Evolutionary conservation across 768 basidiomycete species (phyloP).

Genomic region (Naematelia aurantialba): DNA sequence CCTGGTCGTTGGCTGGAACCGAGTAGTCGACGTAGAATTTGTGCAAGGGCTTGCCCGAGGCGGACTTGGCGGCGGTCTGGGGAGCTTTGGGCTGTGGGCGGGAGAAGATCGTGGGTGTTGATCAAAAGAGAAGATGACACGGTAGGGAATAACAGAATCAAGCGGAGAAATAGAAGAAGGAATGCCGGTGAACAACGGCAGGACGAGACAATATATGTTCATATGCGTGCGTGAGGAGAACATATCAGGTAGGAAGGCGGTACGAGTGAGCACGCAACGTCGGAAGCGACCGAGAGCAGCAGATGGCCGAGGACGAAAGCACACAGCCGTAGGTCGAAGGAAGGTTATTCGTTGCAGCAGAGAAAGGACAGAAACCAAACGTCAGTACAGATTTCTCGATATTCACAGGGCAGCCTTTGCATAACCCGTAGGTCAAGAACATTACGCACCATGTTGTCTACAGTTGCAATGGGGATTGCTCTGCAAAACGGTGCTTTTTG

Average conservation of each 20-base stretch:
- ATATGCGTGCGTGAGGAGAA: no score
- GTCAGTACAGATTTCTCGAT: constrained; percentile 7
- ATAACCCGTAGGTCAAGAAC: constrained; percentile 2
- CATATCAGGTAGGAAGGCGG: no score
- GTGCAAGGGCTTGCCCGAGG: constrained; percentile 47
- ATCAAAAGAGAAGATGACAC: background rate
- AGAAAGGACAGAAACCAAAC: background rate
- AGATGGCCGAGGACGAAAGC: no score
- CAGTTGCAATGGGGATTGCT: constrained; percentile 34
- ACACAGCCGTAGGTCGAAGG: no score
- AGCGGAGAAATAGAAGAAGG: background rate
- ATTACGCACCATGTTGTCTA: constrained; percentile 43
- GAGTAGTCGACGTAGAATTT: constrained; percentile 51
- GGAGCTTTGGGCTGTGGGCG: constrained; percentile 6
- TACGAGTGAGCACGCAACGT: no score
- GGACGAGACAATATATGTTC: no score
- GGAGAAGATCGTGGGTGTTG: background rate
- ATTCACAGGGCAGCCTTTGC: background rate
- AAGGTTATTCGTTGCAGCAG: background rate
- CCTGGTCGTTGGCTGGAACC: constrained; percentile 49
- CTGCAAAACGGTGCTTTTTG: constrained; percentile 44
- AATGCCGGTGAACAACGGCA: no score
- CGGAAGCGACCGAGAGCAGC: no score
- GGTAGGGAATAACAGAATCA: background rate
- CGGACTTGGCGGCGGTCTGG: constrained; percentile 19